These are phyloP conservation scores for Scheffersomyces parashehatae DNA, from an alignment of 1,139 yeast genomes.

Conservation along the genomic window DNA sequence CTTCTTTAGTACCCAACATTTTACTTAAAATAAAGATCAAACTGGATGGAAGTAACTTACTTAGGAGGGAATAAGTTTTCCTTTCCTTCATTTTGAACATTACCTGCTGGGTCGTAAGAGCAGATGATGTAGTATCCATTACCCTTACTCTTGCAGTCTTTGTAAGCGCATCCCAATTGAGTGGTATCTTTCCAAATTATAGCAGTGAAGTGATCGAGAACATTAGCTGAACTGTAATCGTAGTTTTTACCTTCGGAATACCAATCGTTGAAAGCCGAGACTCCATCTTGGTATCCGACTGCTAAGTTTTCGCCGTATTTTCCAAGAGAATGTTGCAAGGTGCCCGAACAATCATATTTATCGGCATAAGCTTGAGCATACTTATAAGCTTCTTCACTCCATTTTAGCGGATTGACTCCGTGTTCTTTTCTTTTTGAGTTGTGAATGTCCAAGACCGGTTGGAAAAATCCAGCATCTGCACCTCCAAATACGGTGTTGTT, in stretches of 20 bases:
- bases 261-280: constrained; percentile 75
- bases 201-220: constrained; percentile 44
- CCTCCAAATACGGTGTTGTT: constrained; percentile 6
- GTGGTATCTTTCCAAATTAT: constrained; percentile 39
- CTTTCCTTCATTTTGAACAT: constrained; percentile 45
- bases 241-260: constrained; percentile 66
- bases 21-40: no score
- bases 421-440: constrained; percentile 69
- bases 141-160: constrained; percentile 39
- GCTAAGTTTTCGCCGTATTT: constrained; percentile 88
- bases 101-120: constrained; percentile 55
- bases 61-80: constrained; percentile 3
- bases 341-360: constrained; percentile 67
- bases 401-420: constrained; percentile 56
- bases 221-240: constrained; percentile 42
- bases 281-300: constrained; percentile 59
- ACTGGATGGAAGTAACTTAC: no score
- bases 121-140: constrained; percentile 57
- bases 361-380: constrained; percentile 75
- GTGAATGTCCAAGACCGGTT: constrained; percentile 55
- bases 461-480: constrained; percentile 33
- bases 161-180: constrained; percentile 40
- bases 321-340: constrained; percentile 75
- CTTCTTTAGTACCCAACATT: no score
- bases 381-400: constrained; percentile 63